Evolutionary conservation across 768 basidiomycete species (phyloP), one percentile per base, ranked within the genome.

Genomic region (Boletus sp.): DNA sequence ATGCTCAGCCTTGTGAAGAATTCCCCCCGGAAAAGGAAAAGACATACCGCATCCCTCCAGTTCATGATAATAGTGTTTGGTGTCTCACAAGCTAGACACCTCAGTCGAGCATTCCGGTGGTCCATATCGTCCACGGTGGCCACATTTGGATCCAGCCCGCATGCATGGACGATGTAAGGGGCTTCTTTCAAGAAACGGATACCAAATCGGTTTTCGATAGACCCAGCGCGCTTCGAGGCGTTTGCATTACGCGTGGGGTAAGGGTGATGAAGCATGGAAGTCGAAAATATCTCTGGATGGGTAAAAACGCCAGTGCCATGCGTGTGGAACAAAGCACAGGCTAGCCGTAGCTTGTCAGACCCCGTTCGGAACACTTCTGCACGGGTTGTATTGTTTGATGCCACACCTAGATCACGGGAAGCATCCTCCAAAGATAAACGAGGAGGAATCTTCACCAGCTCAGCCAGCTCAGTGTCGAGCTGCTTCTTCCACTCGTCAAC

Each of bases 121-220:
- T 53, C 58, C 50, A 53, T 53, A 27, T 58, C 43, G 13, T 52
- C 50, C 3, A 30, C 5, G 1, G 38, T 58, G 33, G 58, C 34
- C 14, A 50, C 23, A 21, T 30, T 35, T 35, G 50, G 58, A 38
- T 53, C 47, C 39, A 59, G 14, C 29, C 39, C 45, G 23, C 54
- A 51, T 32, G 54, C 29, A 25, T 19, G 40, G 4, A 51, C 23
- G 11, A 56, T 39, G 17, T 56, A 44, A 5, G 45, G 45, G 4
- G 35, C 57, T 23, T 50, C 49, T 5, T 33, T 7, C 7, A 47
- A 25, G 49, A 39, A 48, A 21, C 1, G 4, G 13, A 57, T 51
- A 1, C 4, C 2, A 5, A 39, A 38, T 21, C 15, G 49, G n/a
- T 15, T 9, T 7, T 13, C 0, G 35, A 43, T n/a, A 21, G 49